Conservation (phyloP, 345 rosid species). For the Acer negundo region DNA sequence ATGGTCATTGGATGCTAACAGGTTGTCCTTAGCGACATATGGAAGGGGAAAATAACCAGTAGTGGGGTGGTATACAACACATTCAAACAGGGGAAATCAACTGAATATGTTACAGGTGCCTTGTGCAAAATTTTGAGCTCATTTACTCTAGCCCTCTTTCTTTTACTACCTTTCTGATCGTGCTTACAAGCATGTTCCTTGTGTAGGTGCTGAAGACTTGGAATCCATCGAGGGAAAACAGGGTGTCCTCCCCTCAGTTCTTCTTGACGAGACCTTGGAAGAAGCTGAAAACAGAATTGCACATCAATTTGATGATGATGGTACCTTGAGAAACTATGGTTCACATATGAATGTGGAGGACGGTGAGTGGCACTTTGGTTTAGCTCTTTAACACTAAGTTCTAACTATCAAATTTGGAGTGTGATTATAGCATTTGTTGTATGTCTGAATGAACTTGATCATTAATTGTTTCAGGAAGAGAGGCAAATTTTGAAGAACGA, state of each 20-base stretch:
- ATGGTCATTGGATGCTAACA: constrained; percentile 19
- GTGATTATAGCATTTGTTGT: neutral
- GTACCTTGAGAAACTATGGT: constrained; percentile 23
- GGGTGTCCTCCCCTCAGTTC: constrained; percentile 28
- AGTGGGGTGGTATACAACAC: constrained; percentile 50
- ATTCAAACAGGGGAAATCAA: constrained; percentile 38
- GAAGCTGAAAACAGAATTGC: constrained; percentile 29
- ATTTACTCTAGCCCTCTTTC: neutral
- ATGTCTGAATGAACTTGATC: neutral
- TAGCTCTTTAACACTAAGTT: neutral
- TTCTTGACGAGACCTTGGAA: constrained; percentile 31
- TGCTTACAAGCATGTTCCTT: constrained; percentile 8
- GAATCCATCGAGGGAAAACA: constrained; percentile 41
- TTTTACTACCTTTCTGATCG: constrained; percentile 9
- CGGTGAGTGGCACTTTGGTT: constrained; percentile 26
- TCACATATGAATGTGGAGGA: constrained; percentile 12
- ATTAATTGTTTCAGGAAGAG: constrained; percentile 27
- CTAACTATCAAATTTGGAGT: neutral
- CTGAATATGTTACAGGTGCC: constrained; percentile 48
- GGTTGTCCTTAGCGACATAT: constrained; percentile 50
- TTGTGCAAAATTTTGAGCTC: neutral
- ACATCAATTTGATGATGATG: constrained; percentile 22
- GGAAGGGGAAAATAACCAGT: constrained; percentile 52
- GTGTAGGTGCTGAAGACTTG: constrained; percentile 34
- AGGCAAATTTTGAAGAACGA: constrained; percentile 22